These are phyloP conservation scores for Tolypocladium nubicola DNA, from an alignment of 2,329 filamentous ascomycete genomes.

Conservation along the genomic window DNA sequence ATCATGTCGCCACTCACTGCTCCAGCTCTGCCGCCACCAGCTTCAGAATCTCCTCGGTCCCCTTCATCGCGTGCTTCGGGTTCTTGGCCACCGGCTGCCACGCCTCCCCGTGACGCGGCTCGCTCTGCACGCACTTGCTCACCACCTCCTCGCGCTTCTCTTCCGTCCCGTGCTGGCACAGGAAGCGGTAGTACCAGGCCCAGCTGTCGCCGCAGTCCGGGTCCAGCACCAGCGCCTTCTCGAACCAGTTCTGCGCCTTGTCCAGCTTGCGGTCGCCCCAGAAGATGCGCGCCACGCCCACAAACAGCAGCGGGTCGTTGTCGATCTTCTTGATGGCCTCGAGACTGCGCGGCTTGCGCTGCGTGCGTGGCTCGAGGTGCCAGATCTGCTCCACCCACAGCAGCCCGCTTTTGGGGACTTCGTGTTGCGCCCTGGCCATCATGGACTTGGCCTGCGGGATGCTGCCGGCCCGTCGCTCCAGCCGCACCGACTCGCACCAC, in stretches of 20 bases:
- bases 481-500: slow-evolving; percentile 87
- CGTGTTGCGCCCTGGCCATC: slow-evolving; percentile 88
- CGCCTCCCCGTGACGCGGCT: slow-evolving; percentile 84
- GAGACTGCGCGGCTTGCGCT: slow-evolving; percentile 80
- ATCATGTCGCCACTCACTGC: slow-evolving; percentile 8
- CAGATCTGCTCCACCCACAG: slow-evolving; percentile 94
- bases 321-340: slow-evolving; percentile 97
- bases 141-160: slow-evolving; percentile 85
- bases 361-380: slow-evolving; percentile 82
- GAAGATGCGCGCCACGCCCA: slow-evolving; percentile 89
- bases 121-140: slow-evolving; percentile 67
- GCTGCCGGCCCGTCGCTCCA: slow-evolving; percentile 83
- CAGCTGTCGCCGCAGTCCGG: slow-evolving; percentile 84
- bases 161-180: slow-evolving; percentile 83
- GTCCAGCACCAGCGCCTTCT: slow-evolving; percentile 84
- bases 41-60: slow-evolving; percentile 72
- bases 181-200: slow-evolving; percentile 97
- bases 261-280: slow-evolving; percentile 89
- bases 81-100: slow-evolving; percentile 86
- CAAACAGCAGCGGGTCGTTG: slow-evolving; percentile 79
- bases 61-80: slow-evolving; percentile 66
- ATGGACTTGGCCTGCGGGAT: slow-evolving; percentile 73
- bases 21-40: slow-evolving; percentile 51
- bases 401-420: slow-evolving; percentile 77
- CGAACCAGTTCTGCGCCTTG: slow-evolving; percentile 94